phyloP scores from a whole-genome alignment of 2,329 filamentous ascomycete genomes.

The Diaporthe destruens region DNA sequence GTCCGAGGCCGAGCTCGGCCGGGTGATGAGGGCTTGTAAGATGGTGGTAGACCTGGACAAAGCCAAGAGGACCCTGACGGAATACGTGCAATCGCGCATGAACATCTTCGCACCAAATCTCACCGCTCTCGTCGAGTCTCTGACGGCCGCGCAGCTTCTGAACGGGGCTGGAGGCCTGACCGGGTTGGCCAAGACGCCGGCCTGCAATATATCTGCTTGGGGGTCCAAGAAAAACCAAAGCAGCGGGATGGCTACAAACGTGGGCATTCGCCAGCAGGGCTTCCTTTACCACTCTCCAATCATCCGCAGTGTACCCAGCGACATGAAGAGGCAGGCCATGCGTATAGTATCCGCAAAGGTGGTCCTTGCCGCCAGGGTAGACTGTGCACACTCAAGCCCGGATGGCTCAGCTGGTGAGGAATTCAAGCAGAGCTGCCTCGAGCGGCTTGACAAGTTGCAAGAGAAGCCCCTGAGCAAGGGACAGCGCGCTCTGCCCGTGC shows the following conservation, averaged over 20 bases:
- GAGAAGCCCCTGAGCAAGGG: conserved; percentile 93
- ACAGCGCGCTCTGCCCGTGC: conserved; percentile 85
- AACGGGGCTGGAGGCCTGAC: conserved; percentile 92
- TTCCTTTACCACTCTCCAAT: conserved; percentile 94
- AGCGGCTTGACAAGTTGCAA: conserved; percentile 91
- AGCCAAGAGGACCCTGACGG: conserved; percentile 87
- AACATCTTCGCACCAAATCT: conserved; percentile 95
- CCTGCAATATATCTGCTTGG: conserved; percentile 91
- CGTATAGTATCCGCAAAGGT: conserved; percentile 94
- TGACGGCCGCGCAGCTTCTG: conserved; percentile 95
- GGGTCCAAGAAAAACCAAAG: conserved; percentile 89
- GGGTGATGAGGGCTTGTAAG: conserved; percentile 82
- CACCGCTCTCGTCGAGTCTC: conserved; percentile 88
- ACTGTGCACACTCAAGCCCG: conserved; percentile 83
- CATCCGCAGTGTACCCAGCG: conserved; percentile 84
- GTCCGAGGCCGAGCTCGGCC: conserved; percentile 78
- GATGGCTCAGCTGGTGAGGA: conserved; percentile 88
- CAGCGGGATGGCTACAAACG: conserved; percentile 88
- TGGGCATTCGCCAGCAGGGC: conserved; percentile 90
- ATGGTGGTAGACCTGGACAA: conserved; percentile 90
- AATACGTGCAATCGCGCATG: conserved; percentile 98
- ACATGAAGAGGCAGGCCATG: conserved; percentile 93
- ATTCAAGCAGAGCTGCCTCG: conserved; percentile 84
- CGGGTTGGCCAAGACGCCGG: conserved; percentile 89
- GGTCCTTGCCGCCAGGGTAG: conserved; percentile 91